phyloP scores from a whole-genome alignment of 1,284 basidiomycete genomes.

The Microbotryum silenes-acaulis region DNA sequence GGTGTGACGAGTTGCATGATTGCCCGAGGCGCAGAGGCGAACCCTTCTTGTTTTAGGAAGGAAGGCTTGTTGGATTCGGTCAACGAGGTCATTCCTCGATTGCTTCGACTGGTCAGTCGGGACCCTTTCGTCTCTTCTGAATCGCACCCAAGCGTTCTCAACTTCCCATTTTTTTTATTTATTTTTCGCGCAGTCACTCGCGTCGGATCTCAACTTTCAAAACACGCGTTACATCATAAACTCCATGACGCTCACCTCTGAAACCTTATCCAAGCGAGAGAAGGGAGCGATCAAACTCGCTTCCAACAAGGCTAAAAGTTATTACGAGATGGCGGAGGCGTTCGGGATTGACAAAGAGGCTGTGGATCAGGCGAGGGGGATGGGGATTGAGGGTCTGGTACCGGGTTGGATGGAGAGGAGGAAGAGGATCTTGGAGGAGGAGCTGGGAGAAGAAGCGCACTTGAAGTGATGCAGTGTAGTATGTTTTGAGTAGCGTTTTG shows the following conservation, averaged over 20 bases:
- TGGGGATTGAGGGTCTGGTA: slow-evolving; percentile 21
- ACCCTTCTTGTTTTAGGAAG: slow-evolving; percentile 76
- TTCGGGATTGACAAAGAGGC: slow-evolving; percentile 43
- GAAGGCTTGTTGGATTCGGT: slow-evolving; percentile 61
- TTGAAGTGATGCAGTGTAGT: too few relatives aligned
- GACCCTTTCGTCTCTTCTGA: slow-evolving; percentile 9
- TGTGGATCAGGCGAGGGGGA: slow-evolving; percentile 10
- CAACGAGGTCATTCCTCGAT: slow-evolving; percentile 62
- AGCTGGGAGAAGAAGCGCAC: neutral
- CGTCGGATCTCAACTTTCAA: slow-evolving; percentile 53
- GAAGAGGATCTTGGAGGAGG: slow-evolving; percentile 23
- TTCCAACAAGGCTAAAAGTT: slow-evolving; percentile 58
- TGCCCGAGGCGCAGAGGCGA: slow-evolving; percentile 85
- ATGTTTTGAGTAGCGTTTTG: too few relatives aligned
- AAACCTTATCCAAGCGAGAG: slow-evolving; percentile 52
- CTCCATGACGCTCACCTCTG: slow-evolving; percentile 41
- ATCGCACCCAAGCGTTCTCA: neutral
- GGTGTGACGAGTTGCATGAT: slow-evolving; percentile 93
- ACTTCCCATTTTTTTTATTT: neutral
- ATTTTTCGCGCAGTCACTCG: slow-evolving; percentile 41
- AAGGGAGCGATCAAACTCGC: slow-evolving; percentile 53
- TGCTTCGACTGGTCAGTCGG: slow-evolving; percentile 61
- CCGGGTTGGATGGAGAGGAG: slow-evolving; percentile 28
- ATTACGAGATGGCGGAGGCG: slow-evolving; percentile 54
- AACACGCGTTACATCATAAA: slow-evolving; percentile 88